Percentiles rank a stretch among this genome's conserved stretches.
Evolutionary conservation across 2,329 filamentous ascomycete species (phyloP).

Genomic region (Claviceps arundinis): DNA sequence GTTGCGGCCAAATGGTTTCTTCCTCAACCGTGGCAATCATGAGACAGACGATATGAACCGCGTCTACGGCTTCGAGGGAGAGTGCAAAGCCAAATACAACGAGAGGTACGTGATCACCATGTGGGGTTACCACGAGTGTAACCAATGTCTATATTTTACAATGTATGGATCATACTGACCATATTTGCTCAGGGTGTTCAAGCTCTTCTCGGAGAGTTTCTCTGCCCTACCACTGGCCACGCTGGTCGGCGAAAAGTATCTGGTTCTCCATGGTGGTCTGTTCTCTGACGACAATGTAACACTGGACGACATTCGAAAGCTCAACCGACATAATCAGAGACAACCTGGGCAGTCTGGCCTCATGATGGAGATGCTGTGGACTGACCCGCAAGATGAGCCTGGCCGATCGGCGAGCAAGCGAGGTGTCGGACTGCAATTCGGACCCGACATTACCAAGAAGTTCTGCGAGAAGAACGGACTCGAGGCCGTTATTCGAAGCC

Average conservation of each 20-base stretch:
- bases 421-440: slow-evolving; percentile 92
- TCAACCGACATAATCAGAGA: slow-evolving; percentile 79
- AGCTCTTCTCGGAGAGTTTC: slow-evolving; percentile 96
- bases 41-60: slow-evolving; percentile 99
- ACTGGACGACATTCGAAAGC: slow-evolving; percentile 83
- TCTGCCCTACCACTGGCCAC: slow-evolving; percentile 87
- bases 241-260: slow-evolving; percentile 77
- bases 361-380: slow-evolving; percentile 99
- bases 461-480: slow-evolving; percentile 96
- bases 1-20: slow-evolving; percentile 77
- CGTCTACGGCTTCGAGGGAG: slow-evolving; percentile 95
- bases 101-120: slow-evolving; percentile 38
- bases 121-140: not conserved
- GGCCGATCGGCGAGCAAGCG: slow-evolving; percentile 92
- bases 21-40: slow-evolving; percentile 95
- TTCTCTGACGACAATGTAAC: slow-evolving; percentile 93
- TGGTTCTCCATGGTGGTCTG: slow-evolving; percentile 85
- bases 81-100: slow-evolving; percentile 97
- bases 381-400: slow-evolving; percentile 75
- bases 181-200: slow-evolving; percentile 55
- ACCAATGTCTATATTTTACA: not conserved
- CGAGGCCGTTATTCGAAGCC: slow-evolving; percentile 88
- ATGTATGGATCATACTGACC: not conserved
- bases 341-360: slow-evolving; percentile 87
- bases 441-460: slow-evolving; percentile 85